Percentiles rank a stretch among this genome's conserved stretches.
These are phyloP conservation scores for Pseudogymnoascus sp. DNA, from an alignment of 2,329 filamentous ascomycete genomes.

Conservation along the genomic window DNA sequence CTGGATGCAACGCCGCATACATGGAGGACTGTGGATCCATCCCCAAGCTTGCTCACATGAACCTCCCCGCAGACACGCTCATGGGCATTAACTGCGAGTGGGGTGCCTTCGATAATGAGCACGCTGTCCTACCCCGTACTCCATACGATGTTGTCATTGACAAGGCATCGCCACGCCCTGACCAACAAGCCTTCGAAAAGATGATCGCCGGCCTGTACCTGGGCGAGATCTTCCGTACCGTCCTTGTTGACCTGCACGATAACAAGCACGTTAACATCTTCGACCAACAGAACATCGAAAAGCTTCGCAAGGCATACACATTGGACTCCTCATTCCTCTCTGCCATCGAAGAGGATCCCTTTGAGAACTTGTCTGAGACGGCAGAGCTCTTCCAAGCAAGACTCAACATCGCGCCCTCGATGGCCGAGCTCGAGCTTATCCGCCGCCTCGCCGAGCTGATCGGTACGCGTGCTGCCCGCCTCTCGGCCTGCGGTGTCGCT, in stretches of 20 bases:
- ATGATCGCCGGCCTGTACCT: conserved; percentile 95
- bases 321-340: conserved; percentile 92
- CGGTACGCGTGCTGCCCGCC: conserved; percentile 83
- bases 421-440: conserved; percentile 78
- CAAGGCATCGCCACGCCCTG: conserved; percentile 81
- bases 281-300: conserved; percentile 68
- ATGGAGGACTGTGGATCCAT: conserved; percentile 90
- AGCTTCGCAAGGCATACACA: conserved; percentile 77
- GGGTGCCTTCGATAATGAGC: conserved; percentile 93
- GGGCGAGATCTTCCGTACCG: conserved; percentile 86
- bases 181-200: conserved; percentile 94
- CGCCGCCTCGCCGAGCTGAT: conserved; percentile 88
- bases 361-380: conserved; percentile 89
- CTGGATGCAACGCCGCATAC: conserved; percentile 95
- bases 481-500: conserved; percentile 89
- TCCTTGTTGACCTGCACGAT: conserved; percentile 77
- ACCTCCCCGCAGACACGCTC: conserved; percentile 70
- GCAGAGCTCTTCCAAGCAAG: conserved; percentile 70
- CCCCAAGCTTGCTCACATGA: conserved; percentile 87
- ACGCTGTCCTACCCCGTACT: conserved; percentile 76
- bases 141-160: conserved; percentile 83
- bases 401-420: conserved; percentile 61
- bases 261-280: conserved; percentile 70
- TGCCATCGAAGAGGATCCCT: conserved; percentile 90
- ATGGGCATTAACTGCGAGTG: conserved; percentile 98